Base-by-base conservation (phyloP, 179 eudicot species). In the Camellia oleifera region DNA sequence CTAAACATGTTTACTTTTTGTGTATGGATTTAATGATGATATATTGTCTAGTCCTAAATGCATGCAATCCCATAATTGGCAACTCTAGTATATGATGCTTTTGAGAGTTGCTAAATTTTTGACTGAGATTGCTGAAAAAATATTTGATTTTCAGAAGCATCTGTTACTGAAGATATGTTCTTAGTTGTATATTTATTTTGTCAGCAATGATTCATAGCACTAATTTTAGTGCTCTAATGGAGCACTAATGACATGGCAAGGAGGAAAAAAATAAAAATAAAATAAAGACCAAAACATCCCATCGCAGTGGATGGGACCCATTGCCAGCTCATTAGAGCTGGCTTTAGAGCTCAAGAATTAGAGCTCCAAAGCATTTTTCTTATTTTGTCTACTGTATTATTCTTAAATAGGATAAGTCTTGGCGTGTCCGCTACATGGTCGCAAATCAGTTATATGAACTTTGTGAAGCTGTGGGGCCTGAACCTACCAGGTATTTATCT, bases 371-470 rank as follows among this genome's bases (percentile, higher is more conserved):
- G 32, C 32, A 32, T 32, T 32, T 32, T 32, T 32, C 32, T 32
- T 32, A 32, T 32, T 32, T 32, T 32, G 32, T 32, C 32, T 32
- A 7, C 54, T 69, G 44, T 70, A 46, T 70, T 57, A 52, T 42
- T 23, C 53, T 17, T 42, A 4, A 17, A 69, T 97, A 96, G 99
- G 99, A 96, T 77, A 96, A 96, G 84, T 96, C 99, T 63, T 96
- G 99, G 99, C 98, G 98, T 87, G 99, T 96, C 75, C 92, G 99
- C 46, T 96, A 94, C 86, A 92, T 96, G 99, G 99, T 96, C 82
- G 99, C 98, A 63, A 96, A 96, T 87, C 98, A 96, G 79, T 82
- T 96, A 87, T 96, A 96, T 74, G 99, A 96, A 84, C 94, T 96
- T 81, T 96, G 98, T 84, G 99, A 96, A 86, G 99, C 98, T 78